Conservation (phyloP, 2,329 filamentous ascomycete species). For the Periconia sp. region DNA sequence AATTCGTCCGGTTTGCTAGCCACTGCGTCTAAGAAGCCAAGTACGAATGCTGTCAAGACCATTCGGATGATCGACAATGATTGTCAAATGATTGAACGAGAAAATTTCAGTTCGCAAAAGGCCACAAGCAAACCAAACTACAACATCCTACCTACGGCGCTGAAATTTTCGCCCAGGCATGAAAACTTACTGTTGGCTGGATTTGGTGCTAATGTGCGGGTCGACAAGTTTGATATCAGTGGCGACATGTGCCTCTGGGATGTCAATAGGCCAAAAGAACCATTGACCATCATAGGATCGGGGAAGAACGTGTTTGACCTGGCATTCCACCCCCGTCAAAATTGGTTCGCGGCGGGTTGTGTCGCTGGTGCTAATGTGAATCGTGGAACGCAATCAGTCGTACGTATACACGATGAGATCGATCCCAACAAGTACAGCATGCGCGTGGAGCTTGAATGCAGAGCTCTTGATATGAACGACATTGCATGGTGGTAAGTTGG, state of each 20-base stretch:
- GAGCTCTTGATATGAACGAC: conserved; percentile 64
- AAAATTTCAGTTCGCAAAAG: conserved; percentile 32
- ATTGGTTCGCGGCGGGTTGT: conserved; percentile 56
- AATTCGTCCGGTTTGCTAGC: conserved; percentile 47
- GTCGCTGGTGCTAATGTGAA: conserved; percentile 43
- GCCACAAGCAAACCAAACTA: conserved; percentile 29
- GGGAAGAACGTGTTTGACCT: conserved; percentile 61
- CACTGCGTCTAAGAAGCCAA: conserved; percentile 48
- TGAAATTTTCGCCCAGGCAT: conserved; percentile 33
- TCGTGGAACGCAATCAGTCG: conserved; percentile 49
- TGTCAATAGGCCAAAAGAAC: conserved; percentile 36
- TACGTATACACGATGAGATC: conserved; percentile 55
- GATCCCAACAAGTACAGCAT: conserved; percentile 29
- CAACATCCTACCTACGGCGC: conserved; percentile 31
- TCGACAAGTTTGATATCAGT: conserved; percentile 39
- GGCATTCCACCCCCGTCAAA: conserved; percentile 54
- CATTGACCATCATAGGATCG: conserved; percentile 48
- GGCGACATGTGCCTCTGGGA: conserved; percentile 61
- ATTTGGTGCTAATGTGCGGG: conserved; percentile 48
- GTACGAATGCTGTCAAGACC: conserved; percentile 39
- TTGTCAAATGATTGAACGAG: conserved; percentile 5
- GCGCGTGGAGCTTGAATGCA: conserved; percentile 55
- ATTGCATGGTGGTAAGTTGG: conserved; percentile 51
- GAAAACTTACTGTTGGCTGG: conserved; percentile 56
- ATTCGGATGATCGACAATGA: conserved; percentile 23